Base-by-base conservation (phyloP, 257 asterid species). In the Linaria vulgaris region DNA sequence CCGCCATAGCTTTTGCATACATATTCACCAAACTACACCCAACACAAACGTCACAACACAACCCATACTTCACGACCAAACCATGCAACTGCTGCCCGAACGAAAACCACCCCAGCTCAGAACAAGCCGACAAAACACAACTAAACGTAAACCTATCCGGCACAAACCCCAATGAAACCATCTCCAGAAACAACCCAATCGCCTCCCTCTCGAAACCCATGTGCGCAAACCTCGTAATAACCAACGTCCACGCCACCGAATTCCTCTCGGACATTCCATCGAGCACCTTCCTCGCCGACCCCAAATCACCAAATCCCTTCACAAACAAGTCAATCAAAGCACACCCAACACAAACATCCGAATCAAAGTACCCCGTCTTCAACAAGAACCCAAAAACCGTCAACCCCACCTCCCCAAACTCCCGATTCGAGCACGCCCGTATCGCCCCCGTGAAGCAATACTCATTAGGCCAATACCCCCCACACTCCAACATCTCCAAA, bases 21-120 rank as follows among this genome's bases (percentile, higher is more conserved):
- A 92, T 83, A 41, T 87, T 89, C 48, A 89, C 95, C 77, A 89
- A 81, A 82, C 96, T 85, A 71, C 97, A 92, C 1, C 99, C 97
- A 2, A 92, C 99, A 45, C 94, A 92, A 34, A 90, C 94, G 76
- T 87, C 99, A 37, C 47, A 46, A 52, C 77, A 78, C 71, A 87
- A 39, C 41, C 90, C 86, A 34, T 69, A 69, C 75, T 87, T 92
- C 56, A 92, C 56, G 52, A 79, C 87, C 82, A 65, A 69, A 71
- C 77, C 51, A 57, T 89, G 99, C 74, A 92, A 37, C 67, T 92
- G 97, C 62, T 63, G 70, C 23, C 96, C 97, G 3, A 85, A 58
- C 13, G 12, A 41, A 50, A 79, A 59, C 74, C 65, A 74, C 56
- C 86, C 88, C 39, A 84, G 63, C 72, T 87, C 95, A 7, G 97